These are phyloP conservation scores for Colletotrichum australisinense DNA, from an alignment of 2,329 filamentous ascomycete species.

Conservation along the genomic window DNA sequence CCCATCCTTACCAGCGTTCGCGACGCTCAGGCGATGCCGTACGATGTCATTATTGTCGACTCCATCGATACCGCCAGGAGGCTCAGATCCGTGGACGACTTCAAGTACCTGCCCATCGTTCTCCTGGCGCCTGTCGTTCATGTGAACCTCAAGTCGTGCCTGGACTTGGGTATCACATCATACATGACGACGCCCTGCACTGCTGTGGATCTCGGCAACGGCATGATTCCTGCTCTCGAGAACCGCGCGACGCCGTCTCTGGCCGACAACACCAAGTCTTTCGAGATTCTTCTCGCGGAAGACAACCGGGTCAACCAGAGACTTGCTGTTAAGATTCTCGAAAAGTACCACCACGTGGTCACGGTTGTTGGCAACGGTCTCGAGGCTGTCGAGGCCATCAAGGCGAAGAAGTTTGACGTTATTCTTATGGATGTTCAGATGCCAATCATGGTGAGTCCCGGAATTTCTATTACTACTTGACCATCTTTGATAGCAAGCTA, in stretches of 20 bases:
- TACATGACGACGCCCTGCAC: slow-evolving; percentile 99
- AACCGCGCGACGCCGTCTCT: slow-evolving; percentile 91
- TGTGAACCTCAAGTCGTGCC: slow-evolving; percentile 90
- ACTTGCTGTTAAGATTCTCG: slow-evolving; percentile 93
- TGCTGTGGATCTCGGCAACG: slow-evolving; percentile 93
- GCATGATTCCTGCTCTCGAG: slow-evolving; percentile 94
- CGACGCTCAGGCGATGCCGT: slow-evolving; percentile 72
- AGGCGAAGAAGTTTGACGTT: slow-evolving; percentile 92
- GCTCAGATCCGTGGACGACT: slow-evolving; percentile 88
- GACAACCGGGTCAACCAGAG: slow-evolving; percentile 98
- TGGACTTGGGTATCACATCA: slow-evolving; percentile 96
- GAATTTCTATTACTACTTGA: slow-evolving; percentile 20
- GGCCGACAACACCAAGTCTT: slow-evolving; percentile 93
- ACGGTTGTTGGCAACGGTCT: slow-evolving; percentile 95
- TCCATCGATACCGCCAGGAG: slow-evolving; percentile 90
- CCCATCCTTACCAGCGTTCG: slow-evolving; percentile 65
- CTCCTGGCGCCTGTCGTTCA: slow-evolving; percentile 89
- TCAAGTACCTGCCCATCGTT: slow-evolving; percentile 98
- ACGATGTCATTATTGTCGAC: slow-evolving; percentile 96
- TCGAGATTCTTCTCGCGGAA: slow-evolving; percentile 94
- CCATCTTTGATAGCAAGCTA: slow-evolving; percentile 28
- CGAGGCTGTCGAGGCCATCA: slow-evolving; percentile 92
- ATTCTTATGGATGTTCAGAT: slow-evolving; percentile 99
- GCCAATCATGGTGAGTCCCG: slow-evolving; percentile 88
- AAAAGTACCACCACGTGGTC: slow-evolving; percentile 94